A percentile compares a stretch with the other conserved stretches of the same genome.
These are phyloP conservation scores for Phytophthora podocarpi DNA, from an alignment of 352 stramenopile genomes.

Conservation along the genomic window DNA sequence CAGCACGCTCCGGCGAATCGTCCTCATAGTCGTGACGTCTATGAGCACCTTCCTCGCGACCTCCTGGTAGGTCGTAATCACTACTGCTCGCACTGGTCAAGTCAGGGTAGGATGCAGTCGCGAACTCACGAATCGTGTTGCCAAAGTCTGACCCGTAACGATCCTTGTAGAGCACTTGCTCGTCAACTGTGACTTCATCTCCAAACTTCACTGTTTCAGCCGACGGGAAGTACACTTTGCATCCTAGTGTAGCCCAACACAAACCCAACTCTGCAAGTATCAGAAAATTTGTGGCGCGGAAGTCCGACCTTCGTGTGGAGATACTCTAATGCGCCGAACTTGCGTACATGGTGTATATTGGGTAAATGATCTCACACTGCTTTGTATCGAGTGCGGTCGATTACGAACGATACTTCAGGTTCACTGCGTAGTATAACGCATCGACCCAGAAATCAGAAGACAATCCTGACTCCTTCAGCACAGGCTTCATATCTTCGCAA, in stretches of 20 bases:
- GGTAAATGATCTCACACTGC: background rate
- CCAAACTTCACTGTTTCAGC: background rate
- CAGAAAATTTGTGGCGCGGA: slow-evolving; percentile 5
- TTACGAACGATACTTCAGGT: too few species aligned
- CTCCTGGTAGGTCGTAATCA: too few species aligned
- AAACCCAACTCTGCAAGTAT: slow-evolving; percentile 6
- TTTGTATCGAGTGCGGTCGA: background rate
- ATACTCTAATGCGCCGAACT: slow-evolving; percentile 1
- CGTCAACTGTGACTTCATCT: slow-evolving; percentile 1
- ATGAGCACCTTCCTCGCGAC: too few species aligned
- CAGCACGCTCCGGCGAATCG: too few species aligned
- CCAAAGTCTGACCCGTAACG: background rate
- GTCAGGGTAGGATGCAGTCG: background rate
- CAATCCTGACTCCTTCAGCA: too few species aligned
- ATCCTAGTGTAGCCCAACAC: background rate
- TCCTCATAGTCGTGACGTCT: too few species aligned
- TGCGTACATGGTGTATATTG: slow-evolving; percentile 1
- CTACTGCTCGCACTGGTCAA: too few species aligned
- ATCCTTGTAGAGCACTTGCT: slow-evolving; percentile 10
- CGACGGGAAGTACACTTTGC: slow-evolving; percentile 5
- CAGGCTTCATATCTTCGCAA: too few species aligned
- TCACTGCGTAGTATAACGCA: too few species aligned
- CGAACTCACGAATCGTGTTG: background rate
- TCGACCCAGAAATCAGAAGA: too few species aligned
- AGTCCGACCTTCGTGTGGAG: slow-evolving; percentile 4